phyloP scores from a whole-genome alignment of 129 eudicot genomes.

The Flaveria trinervia region DNA sequence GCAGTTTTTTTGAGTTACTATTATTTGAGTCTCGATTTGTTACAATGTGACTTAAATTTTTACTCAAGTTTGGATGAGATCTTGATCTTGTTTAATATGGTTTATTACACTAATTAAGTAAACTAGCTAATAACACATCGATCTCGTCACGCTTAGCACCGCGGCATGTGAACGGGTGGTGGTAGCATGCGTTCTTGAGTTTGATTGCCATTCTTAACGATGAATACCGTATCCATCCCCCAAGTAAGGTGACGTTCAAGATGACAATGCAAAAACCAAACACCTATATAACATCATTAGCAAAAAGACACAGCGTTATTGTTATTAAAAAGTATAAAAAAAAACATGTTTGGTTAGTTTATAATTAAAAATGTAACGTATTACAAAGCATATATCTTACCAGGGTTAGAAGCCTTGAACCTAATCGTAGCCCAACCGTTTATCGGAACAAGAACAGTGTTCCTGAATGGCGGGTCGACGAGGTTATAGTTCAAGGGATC shows the following conservation, averaged over 20 bases:
- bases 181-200: conserved; percentile 37
- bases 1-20: too few species aligned
- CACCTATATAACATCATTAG: conserved; percentile 24
- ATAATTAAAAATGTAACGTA: neutral
- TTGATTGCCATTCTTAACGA: conserved; percentile 36
- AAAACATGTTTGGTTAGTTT: neutral
- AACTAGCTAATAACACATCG: too few species aligned
- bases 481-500: conserved; percentile 61
- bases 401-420: conserved; percentile 53
- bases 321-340: neutral
- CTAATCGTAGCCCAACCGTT: conserved; percentile 64
- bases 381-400: conserved; percentile 19
- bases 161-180: conserved; percentile 41
- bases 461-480: conserved; percentile 52
- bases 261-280: conserved; percentile 46
- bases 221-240: conserved; percentile 47
- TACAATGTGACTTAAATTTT: too few species aligned
- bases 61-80: too few species aligned
- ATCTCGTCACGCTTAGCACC: too few species aligned
- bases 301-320: neutral
- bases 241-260: conserved; percentile 40
- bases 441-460: conserved; percentile 58
- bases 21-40: too few species aligned
- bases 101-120: too few species aligned
- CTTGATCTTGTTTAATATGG: too few species aligned